phyloP scores from a whole-genome alignment of 208 protist species.

The Naegleria gruberi region DNA sequence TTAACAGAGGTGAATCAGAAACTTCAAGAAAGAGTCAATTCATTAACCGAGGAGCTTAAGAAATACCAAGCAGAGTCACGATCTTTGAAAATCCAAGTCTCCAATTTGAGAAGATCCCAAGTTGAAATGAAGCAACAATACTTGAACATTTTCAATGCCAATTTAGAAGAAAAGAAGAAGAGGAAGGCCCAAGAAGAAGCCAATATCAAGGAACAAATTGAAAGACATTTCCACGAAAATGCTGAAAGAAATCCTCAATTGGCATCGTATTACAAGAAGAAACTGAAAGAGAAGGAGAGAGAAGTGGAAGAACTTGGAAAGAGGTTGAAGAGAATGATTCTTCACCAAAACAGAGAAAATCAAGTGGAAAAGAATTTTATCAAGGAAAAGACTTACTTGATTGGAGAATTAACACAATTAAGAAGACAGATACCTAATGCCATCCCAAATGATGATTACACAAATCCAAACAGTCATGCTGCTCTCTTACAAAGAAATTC shows the following conservation, averaged over 20 bases:
- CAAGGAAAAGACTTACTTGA: not conserved
- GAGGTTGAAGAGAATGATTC: constrained; percentile 1
- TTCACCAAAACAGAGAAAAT: not conserved
- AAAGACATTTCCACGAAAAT: constrained; percentile 8
- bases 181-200: not conserved
- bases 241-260: constrained; percentile 20
- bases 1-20: not conserved
- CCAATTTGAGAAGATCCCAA: not conserved
- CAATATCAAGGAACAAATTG: not conserved
- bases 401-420: not conserved
- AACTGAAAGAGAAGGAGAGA: constrained; percentile 23
- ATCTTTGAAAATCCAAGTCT: not conserved
- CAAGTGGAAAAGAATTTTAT: not conserved
- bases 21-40: not conserved
- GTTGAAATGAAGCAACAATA: not conserved
- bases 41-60: not conserved
- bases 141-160: not conserved
- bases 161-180: not conserved
- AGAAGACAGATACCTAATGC: not conserved
- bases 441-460: not conserved
- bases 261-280: constrained; percentile 19
- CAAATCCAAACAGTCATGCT: not conserved
- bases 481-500: not conserved
- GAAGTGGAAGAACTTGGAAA: not conserved
- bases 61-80: not conserved